phyloP scores from a whole-genome alignment of 257 asterid genomes.

The Solanum arcanum region DNA sequence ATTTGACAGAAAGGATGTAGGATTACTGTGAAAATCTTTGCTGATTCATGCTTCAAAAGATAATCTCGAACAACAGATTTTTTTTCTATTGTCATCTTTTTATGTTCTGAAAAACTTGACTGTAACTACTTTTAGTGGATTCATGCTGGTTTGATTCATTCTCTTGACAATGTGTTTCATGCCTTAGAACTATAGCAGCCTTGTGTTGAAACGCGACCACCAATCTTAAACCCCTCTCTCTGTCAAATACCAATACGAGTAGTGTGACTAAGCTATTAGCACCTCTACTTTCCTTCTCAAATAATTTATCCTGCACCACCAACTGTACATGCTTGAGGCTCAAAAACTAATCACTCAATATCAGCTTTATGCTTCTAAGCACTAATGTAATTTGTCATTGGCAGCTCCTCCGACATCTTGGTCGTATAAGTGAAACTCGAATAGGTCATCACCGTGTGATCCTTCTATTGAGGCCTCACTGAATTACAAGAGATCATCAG shows the following conservation, averaged over 20 bases:
- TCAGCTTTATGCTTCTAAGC: not conserved
- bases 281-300: not conserved
- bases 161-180: not conserved
- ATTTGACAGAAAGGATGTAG: not conserved
- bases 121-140: not conserved
- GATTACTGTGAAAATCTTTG: not conserved
- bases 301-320: not conserved
- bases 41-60: not conserved
- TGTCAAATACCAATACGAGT: not conserved
- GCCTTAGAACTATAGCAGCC: not conserved
- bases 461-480: constrained; percentile 52
- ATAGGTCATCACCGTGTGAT: constrained; percentile 82
- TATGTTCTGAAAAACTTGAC: not conserved
- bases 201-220: not conserved
- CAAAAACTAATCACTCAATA: not conserved
- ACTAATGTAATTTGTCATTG: not conserved
- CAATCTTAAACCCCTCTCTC: not conserved
- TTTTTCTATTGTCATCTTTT: not conserved
- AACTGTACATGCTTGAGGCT: not conserved
- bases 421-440: constrained; percentile 66
- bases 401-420: constrained; percentile 89
- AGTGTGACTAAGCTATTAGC: not conserved
- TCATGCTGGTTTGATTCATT: not conserved
- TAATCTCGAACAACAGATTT: not conserved
- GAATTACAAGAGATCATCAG: not conserved